Percentiles rank a stretch among this genome's conserved stretches.
These are phyloP conservation scores for Fusarium sp. DNA, from an alignment of 2,329 filamentous ascomycete species.

Conservation along the genomic window DNA sequence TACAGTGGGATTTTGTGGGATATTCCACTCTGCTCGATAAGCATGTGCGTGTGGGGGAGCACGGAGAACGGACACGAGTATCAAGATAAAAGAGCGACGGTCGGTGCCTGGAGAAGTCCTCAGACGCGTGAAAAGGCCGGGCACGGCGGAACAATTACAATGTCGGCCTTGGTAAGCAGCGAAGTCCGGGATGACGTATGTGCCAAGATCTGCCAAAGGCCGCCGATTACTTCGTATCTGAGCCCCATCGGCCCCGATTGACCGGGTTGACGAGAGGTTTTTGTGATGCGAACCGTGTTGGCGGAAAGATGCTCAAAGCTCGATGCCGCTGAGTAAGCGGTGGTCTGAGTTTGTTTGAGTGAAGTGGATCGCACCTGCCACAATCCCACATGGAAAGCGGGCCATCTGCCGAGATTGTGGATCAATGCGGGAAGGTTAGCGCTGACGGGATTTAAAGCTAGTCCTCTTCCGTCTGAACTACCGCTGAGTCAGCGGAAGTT, in stretches of 20 bases:
- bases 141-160: background rate
- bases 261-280: background rate
- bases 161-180: background rate
- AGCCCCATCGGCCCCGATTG: background rate
- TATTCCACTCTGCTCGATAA: background rate
- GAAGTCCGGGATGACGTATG: constrained; percentile 2
- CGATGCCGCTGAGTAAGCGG: constrained; percentile 10
- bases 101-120: background rate
- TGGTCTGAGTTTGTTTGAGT: background rate
- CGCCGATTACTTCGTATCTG: background rate
- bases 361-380: background rate
- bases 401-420: background rate
- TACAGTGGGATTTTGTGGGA: background rate
- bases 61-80: background rate
- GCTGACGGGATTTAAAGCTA: background rate
- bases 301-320: background rate
- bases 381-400: background rate
- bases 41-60: background rate
- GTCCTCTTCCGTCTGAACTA: background rate
- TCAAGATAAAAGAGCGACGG: background rate
- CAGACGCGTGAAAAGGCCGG: background rate
- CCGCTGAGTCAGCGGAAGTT: constrained; percentile 33
- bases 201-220: background rate
- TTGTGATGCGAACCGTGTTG: background rate
- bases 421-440: constrained; percentile 1